Evolutionary conservation across 805 yeast genomes (phyloP).

Genomic region (Wickerhamiella dianesei): DNA sequence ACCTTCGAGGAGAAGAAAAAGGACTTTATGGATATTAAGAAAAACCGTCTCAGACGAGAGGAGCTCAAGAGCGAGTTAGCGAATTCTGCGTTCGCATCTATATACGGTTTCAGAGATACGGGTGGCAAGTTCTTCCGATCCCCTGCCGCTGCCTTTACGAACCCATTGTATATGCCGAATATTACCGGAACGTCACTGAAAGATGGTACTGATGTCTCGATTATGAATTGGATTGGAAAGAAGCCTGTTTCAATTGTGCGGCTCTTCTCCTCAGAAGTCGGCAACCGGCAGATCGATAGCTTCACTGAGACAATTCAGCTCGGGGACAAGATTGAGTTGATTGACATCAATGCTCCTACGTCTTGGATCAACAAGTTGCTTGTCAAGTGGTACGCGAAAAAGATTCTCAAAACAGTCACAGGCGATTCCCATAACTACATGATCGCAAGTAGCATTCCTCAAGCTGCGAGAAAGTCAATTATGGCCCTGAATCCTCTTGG

Average conservation of each 20-base stretch:
- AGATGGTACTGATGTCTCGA: constrained; percentile 17
- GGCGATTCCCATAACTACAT: constrained; percentile 47
- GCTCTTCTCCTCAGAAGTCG: constrained; percentile 53
- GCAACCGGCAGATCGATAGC: constrained; percentile 49
- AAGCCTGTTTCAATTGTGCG: constrained; percentile 48
- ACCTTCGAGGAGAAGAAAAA: constrained; percentile 28
- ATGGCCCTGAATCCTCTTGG: constrained; percentile 62
- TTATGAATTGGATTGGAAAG: constrained; percentile 6
- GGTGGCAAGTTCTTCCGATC: constrained; percentile 75
- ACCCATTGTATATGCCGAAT: constrained; percentile 72
- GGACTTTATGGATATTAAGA: constrained; percentile 38
- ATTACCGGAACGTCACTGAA: constrained; percentile 43
- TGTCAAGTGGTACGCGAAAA: constrained; percentile 38
- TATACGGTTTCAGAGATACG: constrained; percentile 52
- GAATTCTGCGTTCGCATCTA: constrained; percentile 53
- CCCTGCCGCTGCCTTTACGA: constrained; percentile 73
- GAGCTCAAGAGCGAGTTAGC: constrained; percentile 50
- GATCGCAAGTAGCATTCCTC: constrained; percentile 35
- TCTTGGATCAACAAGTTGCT: constrained; percentile 54
- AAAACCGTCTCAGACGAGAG: constrained; percentile 35
- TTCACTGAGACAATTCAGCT: constrained; percentile 36
- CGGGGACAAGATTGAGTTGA: constrained; percentile 28
- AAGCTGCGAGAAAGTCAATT: constrained; percentile 41
- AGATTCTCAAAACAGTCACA: constrained; percentile 34
- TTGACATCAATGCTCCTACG: constrained; percentile 68